Conservation (phyloP, 2,329 filamentous ascomycete species). For the Thermomyces lanuginosus region DNA sequence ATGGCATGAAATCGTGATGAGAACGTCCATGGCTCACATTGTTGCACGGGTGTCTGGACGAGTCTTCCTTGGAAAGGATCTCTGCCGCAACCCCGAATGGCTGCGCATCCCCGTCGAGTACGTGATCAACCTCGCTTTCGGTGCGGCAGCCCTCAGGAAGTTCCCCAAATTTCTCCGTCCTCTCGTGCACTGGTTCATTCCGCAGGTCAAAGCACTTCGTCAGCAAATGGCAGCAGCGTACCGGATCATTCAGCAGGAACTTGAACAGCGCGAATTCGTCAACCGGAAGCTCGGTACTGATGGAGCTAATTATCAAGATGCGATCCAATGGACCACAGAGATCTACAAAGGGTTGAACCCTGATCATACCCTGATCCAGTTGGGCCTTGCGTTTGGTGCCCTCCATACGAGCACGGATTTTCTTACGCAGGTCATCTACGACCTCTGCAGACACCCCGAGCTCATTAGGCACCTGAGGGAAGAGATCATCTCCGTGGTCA, state of each 20-base stretch:
- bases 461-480: constrained; percentile 4
- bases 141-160: constrained; percentile 20
- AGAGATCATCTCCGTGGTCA: constrained; percentile 2
- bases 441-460: constrained; percentile 4
- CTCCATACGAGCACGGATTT: constrained; percentile 7
- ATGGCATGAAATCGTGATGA: constrained; percentile 5
- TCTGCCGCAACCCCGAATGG: constrained; percentile 8
- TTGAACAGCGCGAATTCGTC: constrained; percentile 5
- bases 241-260: constrained; percentile 13
- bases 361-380: constrained; percentile 8
- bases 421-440: constrained; percentile 4
- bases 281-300: no score
- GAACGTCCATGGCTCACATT: constrained; percentile 5
- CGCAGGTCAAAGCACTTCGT: constrained; percentile 20
- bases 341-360: constrained; percentile 5
- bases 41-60: constrained; percentile 6
- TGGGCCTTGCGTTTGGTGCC: constrained; percentile 8
- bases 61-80: constrained; percentile 8
- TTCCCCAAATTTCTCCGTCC: constrained; percentile 23
- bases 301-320: constrained; percentile 6
- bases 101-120: constrained; percentile 7
- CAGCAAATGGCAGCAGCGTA: constrained; percentile 20
- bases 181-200: constrained; percentile 25
- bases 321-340: constrained; percentile 9
- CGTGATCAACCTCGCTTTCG: constrained; percentile 6